phyloP scores from a whole-genome alignment of 768 basidiomycete species.

The Cytidiella melzeri region DNA sequence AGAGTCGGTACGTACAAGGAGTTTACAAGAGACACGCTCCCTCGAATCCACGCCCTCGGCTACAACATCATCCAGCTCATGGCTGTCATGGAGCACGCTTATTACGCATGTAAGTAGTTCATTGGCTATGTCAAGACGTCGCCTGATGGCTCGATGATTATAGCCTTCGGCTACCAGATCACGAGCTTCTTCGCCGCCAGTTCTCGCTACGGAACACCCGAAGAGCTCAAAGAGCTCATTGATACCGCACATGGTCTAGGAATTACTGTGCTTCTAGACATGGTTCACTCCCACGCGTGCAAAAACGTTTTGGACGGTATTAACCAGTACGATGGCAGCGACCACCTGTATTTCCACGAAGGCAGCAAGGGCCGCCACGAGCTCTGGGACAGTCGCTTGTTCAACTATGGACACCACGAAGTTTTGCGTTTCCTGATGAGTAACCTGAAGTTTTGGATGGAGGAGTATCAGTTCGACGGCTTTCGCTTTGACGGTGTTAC shows the following conservation, averaged over 20 bases:
- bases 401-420: conserved; percentile 95
- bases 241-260: conserved; percentile 95
- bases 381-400: conserved; percentile 95
- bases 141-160: conserved; percentile 8
- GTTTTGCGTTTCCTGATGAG: conserved; percentile 92
- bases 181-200: conserved; percentile 96
- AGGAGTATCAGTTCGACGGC: conserved; percentile 93
- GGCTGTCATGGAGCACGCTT: conserved; percentile 98
- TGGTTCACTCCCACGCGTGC: conserved; percentile 97
- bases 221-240: conserved; percentile 91
- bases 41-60: conserved; percentile 84
- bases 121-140: background rate
- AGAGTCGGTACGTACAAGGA: conserved; percentile 95
- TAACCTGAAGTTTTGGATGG: conserved; percentile 93
- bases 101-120: conserved; percentile 79
- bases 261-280: conserved; percentile 87
- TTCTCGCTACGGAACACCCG: conserved; percentile 93
- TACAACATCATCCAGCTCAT: conserved; percentile 98
- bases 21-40: conserved; percentile 79
- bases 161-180: conserved; percentile 97
- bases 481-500: conserved; percentile 99
- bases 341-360: conserved; percentile 96
- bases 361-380: conserved; percentile 88
- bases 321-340: conserved; percentile 95
- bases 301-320: conserved; percentile 96